Percentiles rank a stretch among this genome's conserved stretches.
These are phyloP conservation scores for Pulveroboletus frians DNA, from an alignment of 768 basidiomycete species.

Conservation along the genomic window DNA sequence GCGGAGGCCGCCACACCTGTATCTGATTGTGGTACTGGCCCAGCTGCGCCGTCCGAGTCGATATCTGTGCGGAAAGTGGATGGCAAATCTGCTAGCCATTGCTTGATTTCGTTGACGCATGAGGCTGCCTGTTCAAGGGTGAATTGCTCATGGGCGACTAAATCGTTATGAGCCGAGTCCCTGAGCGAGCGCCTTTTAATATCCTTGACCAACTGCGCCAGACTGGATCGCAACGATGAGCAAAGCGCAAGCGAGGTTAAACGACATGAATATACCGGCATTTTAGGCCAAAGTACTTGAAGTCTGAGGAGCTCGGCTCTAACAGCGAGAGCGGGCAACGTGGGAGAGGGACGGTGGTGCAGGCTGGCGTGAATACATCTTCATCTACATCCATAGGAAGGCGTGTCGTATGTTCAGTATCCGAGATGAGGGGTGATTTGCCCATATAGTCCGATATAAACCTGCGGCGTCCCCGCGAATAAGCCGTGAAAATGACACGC, in stretches of 20 bases:
- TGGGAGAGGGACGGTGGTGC: conserved; percentile 41
- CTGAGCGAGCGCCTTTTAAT: conserved; percentile 49
- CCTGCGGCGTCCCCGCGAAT: conserved; percentile 34
- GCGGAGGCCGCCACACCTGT: conserved; percentile 3
- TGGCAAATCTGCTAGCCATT: conserved; percentile 52
- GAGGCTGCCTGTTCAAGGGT: conserved; percentile 59
- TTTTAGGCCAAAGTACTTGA: conserved; percentile 50
- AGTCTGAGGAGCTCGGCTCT: conserved; percentile 32
- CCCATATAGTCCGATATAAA: conserved; percentile 67
- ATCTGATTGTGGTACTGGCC: conserved; percentile 11
- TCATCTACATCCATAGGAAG: conserved; percentile 57
- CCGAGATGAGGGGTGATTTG: conserved; percentile 54
- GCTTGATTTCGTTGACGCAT: conserved; percentile 52
- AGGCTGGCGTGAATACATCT: conserved; percentile 43
- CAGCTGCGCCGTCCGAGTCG: conserved; percentile 26
- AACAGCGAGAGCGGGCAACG: conserved; percentile 21
- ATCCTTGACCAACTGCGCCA: conserved; percentile 58
- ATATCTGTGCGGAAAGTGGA: conserved; percentile 41
- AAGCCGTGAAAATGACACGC: background rate
- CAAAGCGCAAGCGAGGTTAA: background rate
- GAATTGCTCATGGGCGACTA: conserved; percentile 28
- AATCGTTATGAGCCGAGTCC: conserved; percentile 33
- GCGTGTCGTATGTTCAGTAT: conserved; percentile 49
- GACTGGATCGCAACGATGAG: conserved; percentile 32
- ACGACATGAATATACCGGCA: conserved; percentile 45